Conservation (phyloP, 169 alveolate species). For the Eimeria sp. region DNA sequence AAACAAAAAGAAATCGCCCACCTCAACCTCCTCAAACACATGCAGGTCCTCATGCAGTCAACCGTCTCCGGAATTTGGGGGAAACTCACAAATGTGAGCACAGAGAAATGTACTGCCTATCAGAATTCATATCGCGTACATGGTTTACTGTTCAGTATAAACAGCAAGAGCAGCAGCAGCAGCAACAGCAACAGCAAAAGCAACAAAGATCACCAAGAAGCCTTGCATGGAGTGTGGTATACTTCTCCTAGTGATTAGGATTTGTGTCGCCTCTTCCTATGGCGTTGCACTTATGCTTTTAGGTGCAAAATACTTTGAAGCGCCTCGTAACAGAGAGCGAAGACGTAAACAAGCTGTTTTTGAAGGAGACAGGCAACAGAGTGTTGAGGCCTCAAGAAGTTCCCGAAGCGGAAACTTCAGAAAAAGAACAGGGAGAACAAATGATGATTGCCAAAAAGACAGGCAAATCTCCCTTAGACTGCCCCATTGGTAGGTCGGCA, state of each 20-base stretch:
- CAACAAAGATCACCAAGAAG: too few relatives aligned
- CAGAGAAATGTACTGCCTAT: background rate
- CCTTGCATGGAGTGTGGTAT: too few relatives aligned
- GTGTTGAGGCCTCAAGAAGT: slow-evolving; percentile 75
- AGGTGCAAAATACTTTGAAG: slow-evolving; percentile 55
- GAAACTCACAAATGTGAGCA: slow-evolving; percentile 46
- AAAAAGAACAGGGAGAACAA: background rate
- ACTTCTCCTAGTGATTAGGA: too few relatives aligned
- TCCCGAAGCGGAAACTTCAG: slow-evolving; percentile 11
- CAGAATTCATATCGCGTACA: background rate
- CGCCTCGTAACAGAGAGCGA: slow-evolving; percentile 5
- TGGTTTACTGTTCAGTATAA: background rate
- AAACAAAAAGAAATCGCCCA: slow-evolving; percentile 76
- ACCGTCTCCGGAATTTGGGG: slow-evolving; percentile 53
- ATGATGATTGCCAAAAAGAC: slow-evolving; percentile 11
- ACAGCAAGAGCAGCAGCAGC: background rate
- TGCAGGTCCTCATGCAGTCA: slow-evolving; percentile 72
- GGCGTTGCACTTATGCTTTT: background rate
- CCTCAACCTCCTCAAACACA: slow-evolving; percentile 63
- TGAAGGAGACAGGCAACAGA: slow-evolving; percentile 64
- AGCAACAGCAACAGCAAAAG: background rate
- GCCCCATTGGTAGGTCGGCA: slow-evolving; percentile 51
- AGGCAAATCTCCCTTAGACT: slow-evolving; percentile 48
- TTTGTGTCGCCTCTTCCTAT: too few relatives aligned
- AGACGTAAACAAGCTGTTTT: slow-evolving; percentile 9